phyloP scores from a whole-genome alignment of 108 stramenopile genomes.

The Cyclotella baltica region DNA sequence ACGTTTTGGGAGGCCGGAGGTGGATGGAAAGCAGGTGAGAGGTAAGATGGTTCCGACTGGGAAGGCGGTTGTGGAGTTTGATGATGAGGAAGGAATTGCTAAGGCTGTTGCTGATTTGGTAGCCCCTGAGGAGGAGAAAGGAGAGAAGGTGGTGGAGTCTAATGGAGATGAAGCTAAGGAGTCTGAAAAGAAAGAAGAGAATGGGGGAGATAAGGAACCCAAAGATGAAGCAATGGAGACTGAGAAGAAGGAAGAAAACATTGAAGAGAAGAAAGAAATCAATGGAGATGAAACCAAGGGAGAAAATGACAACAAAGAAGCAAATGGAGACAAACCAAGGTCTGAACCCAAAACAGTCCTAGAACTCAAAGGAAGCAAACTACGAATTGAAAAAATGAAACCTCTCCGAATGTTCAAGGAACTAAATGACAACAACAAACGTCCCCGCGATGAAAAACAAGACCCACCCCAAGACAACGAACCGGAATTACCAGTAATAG shows the following conservation, averaged over 20 bases:
- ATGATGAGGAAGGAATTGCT: conserved; percentile 68
- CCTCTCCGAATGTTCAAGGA: conserved; percentile 24
- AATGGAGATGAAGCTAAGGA: background rate
- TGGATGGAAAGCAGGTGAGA: conserved; percentile 10
- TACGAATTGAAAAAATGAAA: conserved; percentile 44
- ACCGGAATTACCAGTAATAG: conserved; percentile 33
- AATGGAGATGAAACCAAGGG: conserved; percentile 17
- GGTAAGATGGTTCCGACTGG: conserved; percentile 58
- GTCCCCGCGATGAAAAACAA: conserved; percentile 33
- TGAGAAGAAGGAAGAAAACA: too few relatives aligned
- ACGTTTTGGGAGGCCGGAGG: conserved; percentile 33
- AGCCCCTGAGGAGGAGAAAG: conserved; percentile 17
- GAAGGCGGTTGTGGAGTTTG: conserved; percentile 88
- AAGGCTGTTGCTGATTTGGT: conserved; percentile 83
- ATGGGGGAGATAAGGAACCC: too few relatives aligned
- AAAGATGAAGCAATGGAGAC: too few relatives aligned
- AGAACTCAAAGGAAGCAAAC: conserved; percentile 52
- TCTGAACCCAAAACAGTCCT: conserved; percentile 25
- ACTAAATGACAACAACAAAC: conserved; percentile 25
- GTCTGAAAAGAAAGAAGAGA: conserved; percentile 7
- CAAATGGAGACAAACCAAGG: conserved; percentile 9
- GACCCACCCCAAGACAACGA: conserved; percentile 33
- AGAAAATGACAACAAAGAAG: conserved; percentile 1
- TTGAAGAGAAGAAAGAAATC: conserved; percentile 7
- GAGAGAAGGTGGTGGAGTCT: conserved; percentile 23